Evolutionary conservation across 768 basidiomycete species (phyloP).

Genomic region (Crucibulum laeve): DNA sequence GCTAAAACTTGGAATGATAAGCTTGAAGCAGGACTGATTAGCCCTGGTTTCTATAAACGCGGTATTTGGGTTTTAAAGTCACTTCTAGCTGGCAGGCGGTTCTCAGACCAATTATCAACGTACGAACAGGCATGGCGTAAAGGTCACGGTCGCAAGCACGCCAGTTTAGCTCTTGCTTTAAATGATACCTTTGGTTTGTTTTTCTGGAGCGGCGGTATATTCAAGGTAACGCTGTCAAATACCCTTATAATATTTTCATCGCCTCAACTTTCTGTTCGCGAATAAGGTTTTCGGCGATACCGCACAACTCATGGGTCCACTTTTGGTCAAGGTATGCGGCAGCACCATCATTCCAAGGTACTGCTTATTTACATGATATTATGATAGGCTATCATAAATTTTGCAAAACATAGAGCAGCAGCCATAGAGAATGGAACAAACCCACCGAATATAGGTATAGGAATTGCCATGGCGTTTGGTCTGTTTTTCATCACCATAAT

Average conservation of each 20-base stretch:
- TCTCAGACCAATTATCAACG: constrained; percentile 17
- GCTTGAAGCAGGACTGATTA: constrained; percentile 38
- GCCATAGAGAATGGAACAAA: constrained; percentile 29
- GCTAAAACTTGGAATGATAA: constrained; percentile 55
- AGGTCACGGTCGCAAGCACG: constrained; percentile 35
- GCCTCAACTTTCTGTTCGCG: constrained; percentile 6
- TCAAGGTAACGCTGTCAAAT: constrained; percentile 37
- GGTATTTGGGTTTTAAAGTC: constrained; percentile 37
- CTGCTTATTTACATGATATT: neutral
- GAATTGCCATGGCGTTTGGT: constrained; percentile 56
- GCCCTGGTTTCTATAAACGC: constrained; percentile 34
- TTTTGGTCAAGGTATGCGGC: constrained; percentile 55
- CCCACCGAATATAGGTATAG: constrained; percentile 41
- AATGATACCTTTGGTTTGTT: constrained; percentile 54
- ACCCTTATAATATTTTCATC: neutral
- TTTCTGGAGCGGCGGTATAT: constrained; percentile 62
- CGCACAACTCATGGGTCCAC: constrained; percentile 55
- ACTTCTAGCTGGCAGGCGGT: constrained; percentile 17
- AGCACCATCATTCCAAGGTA: neutral
- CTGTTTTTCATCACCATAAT: constrained; percentile 44
- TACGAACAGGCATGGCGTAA: constrained; percentile 42
- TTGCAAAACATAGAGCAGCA: constrained; percentile 42
- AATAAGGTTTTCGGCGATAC: constrained; percentile 65
- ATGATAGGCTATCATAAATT: constrained; percentile 53
- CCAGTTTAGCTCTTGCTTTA: constrained; percentile 56